Base-by-base conservation (phyloP, 495 filamentous ascomycete genomes). In the Xylaria intraflava region DNA sequence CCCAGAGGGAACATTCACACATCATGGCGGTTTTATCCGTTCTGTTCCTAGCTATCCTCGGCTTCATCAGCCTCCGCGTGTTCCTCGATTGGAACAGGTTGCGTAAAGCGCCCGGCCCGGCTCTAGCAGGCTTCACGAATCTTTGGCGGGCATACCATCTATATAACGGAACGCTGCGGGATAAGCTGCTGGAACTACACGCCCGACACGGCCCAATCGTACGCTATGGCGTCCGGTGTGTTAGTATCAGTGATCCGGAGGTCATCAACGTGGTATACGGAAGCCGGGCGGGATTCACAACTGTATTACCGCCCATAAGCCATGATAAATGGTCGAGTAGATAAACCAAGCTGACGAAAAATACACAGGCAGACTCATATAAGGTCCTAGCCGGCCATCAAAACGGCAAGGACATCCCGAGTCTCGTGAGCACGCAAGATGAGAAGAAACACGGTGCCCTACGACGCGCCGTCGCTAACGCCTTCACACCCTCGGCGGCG, bases 131-230 rank as follows among this genome's bases (percentile, higher is more conserved):
- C 0, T 44, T 56, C 26, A 62, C 61, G 2, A 60, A 64, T 49
- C 53, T 69, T 6, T 69, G 64, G 66, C 46, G 61, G 27, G 58
- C 66, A 20, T 64, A 64, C 20, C 43, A 61, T 2, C 55, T 61
- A 22, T 55, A 58, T 19, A 58, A 64, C 10, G 61, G 62, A 1
- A 57, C n/a, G 17, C 36, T 65, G 10, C 43, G 56, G 14, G 30
- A 41, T 7, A 58, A 59, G 42, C 22, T 69, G 11, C 9, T 62
- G 4, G 50, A 63, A 12, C 36, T 69, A 2, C 61, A 69, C 17
- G 58, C 55, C 7, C 46, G 51, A 31, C 38, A 64, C 42, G 66
- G 64, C 0, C 54, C 58, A 0, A 51, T 69, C 12, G 60, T 69
- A 2, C 57, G 66, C 14, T 69, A 66, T 38, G 64, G 66, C 3